Evolutionary conservation across 768 basidiomycete species (phyloP), one percentile per base, ranked within the genome.

Genomic region (Gautieria morchelliformis): DNA sequence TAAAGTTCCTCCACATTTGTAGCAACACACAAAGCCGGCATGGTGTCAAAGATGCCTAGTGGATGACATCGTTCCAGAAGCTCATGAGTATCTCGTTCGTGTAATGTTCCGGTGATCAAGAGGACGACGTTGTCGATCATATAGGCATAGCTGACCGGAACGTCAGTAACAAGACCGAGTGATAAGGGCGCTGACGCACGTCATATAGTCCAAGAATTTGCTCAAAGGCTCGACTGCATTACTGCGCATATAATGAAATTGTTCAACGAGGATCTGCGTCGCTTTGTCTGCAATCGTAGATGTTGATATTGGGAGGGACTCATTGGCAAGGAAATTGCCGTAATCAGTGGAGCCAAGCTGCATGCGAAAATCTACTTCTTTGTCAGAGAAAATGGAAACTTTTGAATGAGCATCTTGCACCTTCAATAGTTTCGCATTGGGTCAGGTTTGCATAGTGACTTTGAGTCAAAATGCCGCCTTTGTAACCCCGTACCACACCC

Each of bases 41-140:
- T 95, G 9, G 94, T 93, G 66, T 99, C 96, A 66, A 99, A 99
- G 44, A 93, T 80, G 17, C 96, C 96, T 39, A 99, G 77, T 3
- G 96, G 96, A 67, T 99, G 96, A 73, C 96, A 99, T 39, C 96
- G 84, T 64, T 94, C 92, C 39, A 99, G 74, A 4, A 99, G 82
- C 68, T 99, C 96, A 63, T 96, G 92, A 2, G 95, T 97, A 69
- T 98, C 95, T 58, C 96, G 80, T 71, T 97, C 94, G 66, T 98
- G 94, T 35, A 99, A 73, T 0, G 95, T 98, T 20, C 96, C 96
- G 15, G 96, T 94, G 61, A 98, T 99, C 66, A 99, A 79, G 53
- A 99, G 79, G 59, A 99, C 86, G 65, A 99, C 89, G 69, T 99
- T 99, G 81, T 99, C 96, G 67, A 99, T 98, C 96, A 99, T 99